A percentile compares a stretch with the other conserved stretches of the same genome.
Evolutionary conservation across 2,329 filamentous ascomycete species (phyloP).

Genomic region (Aaosphaeria pasadenensis): DNA sequence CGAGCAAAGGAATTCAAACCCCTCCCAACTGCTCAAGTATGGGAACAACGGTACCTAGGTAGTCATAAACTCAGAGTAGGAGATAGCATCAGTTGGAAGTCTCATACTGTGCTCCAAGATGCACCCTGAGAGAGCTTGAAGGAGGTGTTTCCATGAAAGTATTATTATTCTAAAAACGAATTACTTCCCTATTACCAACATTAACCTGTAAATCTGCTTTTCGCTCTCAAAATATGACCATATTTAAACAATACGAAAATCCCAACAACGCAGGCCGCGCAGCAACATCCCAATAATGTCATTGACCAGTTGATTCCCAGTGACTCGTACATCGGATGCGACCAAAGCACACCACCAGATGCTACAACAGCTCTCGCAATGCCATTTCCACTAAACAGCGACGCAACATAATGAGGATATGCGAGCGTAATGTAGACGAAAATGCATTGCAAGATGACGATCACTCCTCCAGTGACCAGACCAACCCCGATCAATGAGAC

Average conservation of each 20-base stretch:
- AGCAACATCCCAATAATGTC: not conserved
- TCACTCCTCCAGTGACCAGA: constrained; percentile 41
- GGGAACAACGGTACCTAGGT: no score
- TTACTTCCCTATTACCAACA: no score
- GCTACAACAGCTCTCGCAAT: not conserved
- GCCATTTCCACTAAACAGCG: constrained; percentile 58
- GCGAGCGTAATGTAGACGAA: constrained; percentile 61
- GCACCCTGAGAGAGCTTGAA: not conserved
- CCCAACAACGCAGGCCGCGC: not conserved
- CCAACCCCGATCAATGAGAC: constrained; percentile 50
- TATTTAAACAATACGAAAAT: not conserved
- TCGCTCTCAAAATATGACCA: not conserved
- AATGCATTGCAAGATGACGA: constrained; percentile 41
- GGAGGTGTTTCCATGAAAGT: not conserved
- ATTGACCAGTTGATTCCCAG: not conserved
- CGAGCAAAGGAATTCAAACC: no score
- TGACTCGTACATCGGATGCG: not conserved
- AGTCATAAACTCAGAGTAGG: no score
- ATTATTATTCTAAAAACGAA: not conserved
- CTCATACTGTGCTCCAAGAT: no score
- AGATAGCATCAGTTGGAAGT: no score
- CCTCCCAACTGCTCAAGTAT: no score
- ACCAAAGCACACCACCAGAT: not conserved
- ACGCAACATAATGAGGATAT: constrained; percentile 45
- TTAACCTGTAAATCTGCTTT: not conserved